phyloP scores from a whole-genome alignment of 2,329 filamentous ascomycete genomes.

The Metarhizium album region DNA sequence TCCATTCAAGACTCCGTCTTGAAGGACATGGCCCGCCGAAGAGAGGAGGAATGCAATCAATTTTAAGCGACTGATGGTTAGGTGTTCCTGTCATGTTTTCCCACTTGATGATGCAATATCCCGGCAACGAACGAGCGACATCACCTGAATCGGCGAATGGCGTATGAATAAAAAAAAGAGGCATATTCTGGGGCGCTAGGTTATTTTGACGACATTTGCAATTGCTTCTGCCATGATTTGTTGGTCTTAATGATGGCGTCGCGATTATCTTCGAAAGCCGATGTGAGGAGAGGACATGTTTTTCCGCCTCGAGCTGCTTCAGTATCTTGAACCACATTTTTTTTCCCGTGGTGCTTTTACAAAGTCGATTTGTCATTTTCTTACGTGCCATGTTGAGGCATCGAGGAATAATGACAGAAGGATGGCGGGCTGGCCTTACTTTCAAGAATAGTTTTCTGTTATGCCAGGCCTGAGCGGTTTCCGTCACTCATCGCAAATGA shows the following conservation, averaged over 20 bases:
- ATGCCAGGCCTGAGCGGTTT: background rate
- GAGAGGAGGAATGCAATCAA: background rate
- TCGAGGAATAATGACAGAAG: background rate
- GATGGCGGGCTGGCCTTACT: background rate
- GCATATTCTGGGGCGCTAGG: slow-evolving; percentile 27
- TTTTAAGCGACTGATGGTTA: slow-evolving; percentile 1
- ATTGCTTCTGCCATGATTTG: slow-evolving; percentile 7
- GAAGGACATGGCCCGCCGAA: background rate
- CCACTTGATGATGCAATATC: slow-evolving; percentile 23
- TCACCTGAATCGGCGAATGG: slow-evolving; percentile 28
- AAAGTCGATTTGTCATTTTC: background rate
- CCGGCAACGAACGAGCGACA: slow-evolving; percentile 21
- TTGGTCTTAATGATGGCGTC: slow-evolving; percentile 10
- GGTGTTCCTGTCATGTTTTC: slow-evolving; percentile 9
- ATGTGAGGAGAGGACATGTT: slow-evolving; percentile 5
- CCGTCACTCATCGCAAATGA: background rate
- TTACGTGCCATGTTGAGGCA: background rate
- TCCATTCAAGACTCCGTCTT: background rate
- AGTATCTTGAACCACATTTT: slow-evolving; percentile 2
- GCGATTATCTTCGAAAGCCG: slow-evolving; percentile 10
- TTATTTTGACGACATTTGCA: slow-evolving; percentile 23
- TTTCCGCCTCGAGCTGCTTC: background rate
- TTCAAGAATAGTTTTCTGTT: background rate
- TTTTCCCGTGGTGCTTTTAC: background rate
- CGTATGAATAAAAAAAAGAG: slow-evolving; percentile 24